A percentile compares a stretch with the other conserved stretches of the same genome.
These are phyloP conservation scores for Colletotrichum costaricense DNA, from an alignment of 2,329 filamentous ascomycete species.

Conservation along the genomic window DNA sequence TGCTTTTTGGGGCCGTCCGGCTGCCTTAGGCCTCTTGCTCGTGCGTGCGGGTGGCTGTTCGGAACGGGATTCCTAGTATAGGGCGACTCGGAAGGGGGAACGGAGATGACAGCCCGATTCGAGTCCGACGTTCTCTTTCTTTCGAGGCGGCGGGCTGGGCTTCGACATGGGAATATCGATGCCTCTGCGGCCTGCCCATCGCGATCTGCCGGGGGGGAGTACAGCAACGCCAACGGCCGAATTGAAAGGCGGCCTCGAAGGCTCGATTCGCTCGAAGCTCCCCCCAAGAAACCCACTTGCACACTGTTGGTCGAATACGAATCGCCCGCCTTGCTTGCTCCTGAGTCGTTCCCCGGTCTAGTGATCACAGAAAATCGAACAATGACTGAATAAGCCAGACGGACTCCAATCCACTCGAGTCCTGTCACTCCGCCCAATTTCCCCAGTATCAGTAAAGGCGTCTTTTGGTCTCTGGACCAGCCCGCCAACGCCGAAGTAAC, in stretches of 20 bases:
- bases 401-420: background rate
- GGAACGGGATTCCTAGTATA: conserved; percentile 8
- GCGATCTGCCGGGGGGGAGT: background rate
- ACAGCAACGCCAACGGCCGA: conserved; percentile 12
- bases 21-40: background rate
- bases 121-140: conserved; percentile 19
- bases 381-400: background rate
- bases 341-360: conserved; percentile 13
- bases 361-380: background rate
- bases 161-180: background rate
- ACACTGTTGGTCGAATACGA: conserved; percentile 15
- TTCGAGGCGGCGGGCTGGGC: background rate
- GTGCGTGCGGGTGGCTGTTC: background rate
- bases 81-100: conserved; percentile 19
- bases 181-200: conserved; percentile 6
- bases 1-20: background rate
- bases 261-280: background rate
- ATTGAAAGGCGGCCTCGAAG: background rate
- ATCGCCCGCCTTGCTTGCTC: background rate
- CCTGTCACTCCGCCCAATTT: conserved; percentile 22
- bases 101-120: conserved; percentile 27
- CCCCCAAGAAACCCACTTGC: background rate
- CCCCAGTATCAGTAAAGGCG: background rate
- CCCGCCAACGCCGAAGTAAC: too few relatives aligned
- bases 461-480: background rate